Base-by-base conservation (phyloP, 2,329 filamentous ascomycete genomes). In the Meredithiella fracta region DNA sequence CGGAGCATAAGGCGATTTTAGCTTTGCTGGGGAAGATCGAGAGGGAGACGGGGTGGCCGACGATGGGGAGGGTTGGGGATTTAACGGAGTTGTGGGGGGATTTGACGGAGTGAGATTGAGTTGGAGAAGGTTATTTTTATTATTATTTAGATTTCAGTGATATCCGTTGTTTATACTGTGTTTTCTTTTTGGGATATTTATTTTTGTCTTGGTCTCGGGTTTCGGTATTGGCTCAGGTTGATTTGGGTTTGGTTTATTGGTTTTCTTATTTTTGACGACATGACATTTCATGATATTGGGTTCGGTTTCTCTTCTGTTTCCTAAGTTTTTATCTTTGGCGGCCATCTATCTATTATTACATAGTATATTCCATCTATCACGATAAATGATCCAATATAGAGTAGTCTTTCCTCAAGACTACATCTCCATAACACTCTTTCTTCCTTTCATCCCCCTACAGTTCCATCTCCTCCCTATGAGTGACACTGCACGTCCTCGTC, bases 41-140 rank as follows among this genome's bases (percentile, higher is more conserved):
- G 64, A 65, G 65, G 26, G 72, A 76, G 60, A 74, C 70, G 5
- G 76, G 75, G 0, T 78, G 75, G 74, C 69, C 70, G 2, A 77
- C 75, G 0, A 67, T 68, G 58, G 78, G 75, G 75, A 64, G 75
- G 44, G 72, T 69, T 0, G 72, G 77, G 15, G 75, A 78, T 62
- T 51, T 79, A 50, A 71, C 69, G 49, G 70, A 73, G 51, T 72
- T 72, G 56, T 78, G 73, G 75, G 74, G 74, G 0, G 69, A 73
- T 38, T 53, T 64, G 52, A 62, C 58, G 3, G 61, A 64, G 37
- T 64, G 59, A 62, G 40, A 17, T 44, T 22, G 8, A 17, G 15
- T 20, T 4, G 40, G 26, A 31, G 15, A 25, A 34, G 26, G 11
- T 51, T 44, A n/a, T 40, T 22, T 53, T 40, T 25, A 11, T 53